Base-by-base conservation (phyloP, 129 eudicot species). In the Arctium minus region DNA sequence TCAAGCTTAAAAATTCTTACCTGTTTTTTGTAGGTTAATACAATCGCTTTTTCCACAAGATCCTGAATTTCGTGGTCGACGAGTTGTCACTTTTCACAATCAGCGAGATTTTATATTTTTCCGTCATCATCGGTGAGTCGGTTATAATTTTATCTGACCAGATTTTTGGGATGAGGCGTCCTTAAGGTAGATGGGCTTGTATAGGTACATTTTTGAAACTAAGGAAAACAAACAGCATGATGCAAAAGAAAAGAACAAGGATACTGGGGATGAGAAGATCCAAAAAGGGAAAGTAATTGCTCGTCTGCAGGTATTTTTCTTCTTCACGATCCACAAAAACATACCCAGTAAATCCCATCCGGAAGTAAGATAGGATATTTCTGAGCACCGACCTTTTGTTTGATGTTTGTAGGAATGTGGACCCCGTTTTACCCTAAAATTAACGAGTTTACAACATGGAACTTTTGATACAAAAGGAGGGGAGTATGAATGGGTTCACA, bases 51-150 rank as follows among this genome's bases (percentile, higher is more conserved):
- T 95, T 81, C 97, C 97, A n/a, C 97, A 93, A 93, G 92, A 87
- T 80, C 95, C 97, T 10, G 89, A 93, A 81, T 95, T 95, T 74
- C 93, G 85, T 69, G 99, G 99, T 39, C 94, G 97, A 69, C 80
- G 97, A 85, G 99, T 95, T 67, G 99, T 95, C 71, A 91, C 99
- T 48, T 95, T 95, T 74, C 99, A 95, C 85, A 95, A 95, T 85
- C 99, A 95, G 81, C 88, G 99, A 81, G 99, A 95, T 81, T 95
- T 91, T 76, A 91, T 95, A 70, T 95, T 95, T 89, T 93, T 95
- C 86, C 97, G 99, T 50, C 99, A 95, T 90, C 99, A 95, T 84
- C 87, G 99, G 99, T 95, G 39, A 30, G 56, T 15, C 1, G 13
- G 80, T 76, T 31, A 11, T 53, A 2, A 60, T 48, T 2, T 27